Evolutionary conservation across 2,329 filamentous ascomycete species (phyloP), one percentile per base, ranked within the genome.

Genomic region (Sarocladium oryzae): DNA sequence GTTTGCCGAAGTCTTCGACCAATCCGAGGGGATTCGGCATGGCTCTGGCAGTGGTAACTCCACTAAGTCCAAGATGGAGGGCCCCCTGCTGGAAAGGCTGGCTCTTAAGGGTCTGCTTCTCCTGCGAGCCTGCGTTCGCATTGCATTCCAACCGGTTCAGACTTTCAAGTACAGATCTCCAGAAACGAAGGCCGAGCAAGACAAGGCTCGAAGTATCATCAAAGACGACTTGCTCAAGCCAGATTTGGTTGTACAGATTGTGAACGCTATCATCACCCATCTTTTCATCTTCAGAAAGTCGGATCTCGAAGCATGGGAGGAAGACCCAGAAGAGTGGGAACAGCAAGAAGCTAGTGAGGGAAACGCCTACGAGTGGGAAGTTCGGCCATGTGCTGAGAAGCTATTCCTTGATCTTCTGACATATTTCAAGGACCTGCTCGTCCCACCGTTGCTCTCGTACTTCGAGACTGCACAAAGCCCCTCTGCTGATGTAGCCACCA

Each of bases 321-420:
- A 95, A 62, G 90, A 96, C 53, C 89, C 92, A 0, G 89, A 99
- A 65, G 90, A 95, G 51, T 99, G 93, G 91, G 92, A 96, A 66
- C 85, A 88, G 56, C 84, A 86, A 60, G 90, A 96, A 71, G 89
- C 95, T 61, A 87, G 85, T 54, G 82, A 88, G 53, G 84, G 87
- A 32, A 88, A 89, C 58, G 88, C 87, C 1, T 97, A 88, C 78
- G 90, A 97, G 61, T 96, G 91, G 72, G 88, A 92, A 53, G 85
- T 97, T 50, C 84, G 92, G 28, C 89, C 91, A 2, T 97, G 92
- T 63, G 86, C 93, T 0, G 93, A 99, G 68, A 95, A 91, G 67
- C 76, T 99, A 13, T 96, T 97, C 67, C 77, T 96, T 58, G 91
- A 96, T 60, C 79, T 99, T 16, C 81, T 96, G 54, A 88, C 89